These are phyloP conservation scores for Hura crepitans DNA, from an alignment of 441 rosid genomes.

Conservation along the genomic window DNA sequence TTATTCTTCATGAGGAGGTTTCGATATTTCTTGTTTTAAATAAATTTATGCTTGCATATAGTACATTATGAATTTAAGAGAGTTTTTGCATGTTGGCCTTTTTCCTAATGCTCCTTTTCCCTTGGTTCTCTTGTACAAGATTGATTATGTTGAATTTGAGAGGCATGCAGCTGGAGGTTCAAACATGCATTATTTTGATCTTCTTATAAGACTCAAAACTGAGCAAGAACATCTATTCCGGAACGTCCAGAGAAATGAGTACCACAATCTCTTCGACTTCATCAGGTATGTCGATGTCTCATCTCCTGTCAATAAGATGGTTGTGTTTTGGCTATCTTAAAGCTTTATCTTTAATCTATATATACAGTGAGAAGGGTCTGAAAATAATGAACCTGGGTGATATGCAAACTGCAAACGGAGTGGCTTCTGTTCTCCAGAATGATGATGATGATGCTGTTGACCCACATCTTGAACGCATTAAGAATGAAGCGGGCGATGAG, in stretches of 20 bases:
- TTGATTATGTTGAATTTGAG: slow-evolving; percentile 94
- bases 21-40: slow-evolving; percentile 5
- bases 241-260: slow-evolving; percentile 91
- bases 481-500: slow-evolving; percentile 80
- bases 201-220: slow-evolving; percentile 77
- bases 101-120: slow-evolving; percentile 1
- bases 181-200: slow-evolving; percentile 98
- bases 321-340: slow-evolving; percentile 5
- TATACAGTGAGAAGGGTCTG: slow-evolving; percentile 72
- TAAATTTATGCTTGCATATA: background rate
- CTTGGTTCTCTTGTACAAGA: slow-evolving; percentile 37
- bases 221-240: slow-evolving; percentile 97
- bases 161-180: slow-evolving; percentile 99
- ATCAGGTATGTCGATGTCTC: slow-evolving; percentile 52
- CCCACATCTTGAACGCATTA: slow-evolving; percentile 89
- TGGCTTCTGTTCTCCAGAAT: slow-evolving; percentile 63
- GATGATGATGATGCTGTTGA: slow-evolving; percentile 87
- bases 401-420: slow-evolving; percentile 51
- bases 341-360: slow-evolving; percentile 18
- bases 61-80: background rate
- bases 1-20: slow-evolving; percentile 97
- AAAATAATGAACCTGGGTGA: slow-evolving; percentile 90
- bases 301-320: slow-evolving; percentile 4
- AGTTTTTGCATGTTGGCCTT: background rate
- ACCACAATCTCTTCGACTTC: slow-evolving; percentile 81